Evolutionary conservation across 805 yeast species (phyloP).

Genomic region (Hanseniaspora clermontiae): DNA sequence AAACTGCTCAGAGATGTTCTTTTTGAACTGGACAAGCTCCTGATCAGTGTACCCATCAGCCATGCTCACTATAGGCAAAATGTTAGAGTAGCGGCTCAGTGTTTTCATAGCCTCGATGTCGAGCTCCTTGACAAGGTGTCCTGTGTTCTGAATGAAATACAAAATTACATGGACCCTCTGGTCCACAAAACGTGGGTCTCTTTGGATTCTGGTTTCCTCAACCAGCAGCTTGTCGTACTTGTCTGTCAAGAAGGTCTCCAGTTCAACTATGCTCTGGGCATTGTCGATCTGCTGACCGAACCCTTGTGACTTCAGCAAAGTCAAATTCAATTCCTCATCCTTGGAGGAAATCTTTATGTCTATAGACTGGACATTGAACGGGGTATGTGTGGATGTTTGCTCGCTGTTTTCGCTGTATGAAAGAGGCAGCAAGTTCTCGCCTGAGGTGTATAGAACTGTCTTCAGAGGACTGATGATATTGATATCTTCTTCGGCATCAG

Average conservation of each 20-base stretch:
- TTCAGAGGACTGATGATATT: slow-evolving; percentile 25
- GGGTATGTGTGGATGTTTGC: slow-evolving; percentile 14
- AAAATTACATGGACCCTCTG: slow-evolving; percentile 62
- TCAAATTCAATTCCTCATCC: slow-evolving; percentile 39
- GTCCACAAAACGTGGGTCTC: slow-evolving; percentile 75
- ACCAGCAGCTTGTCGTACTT: slow-evolving; percentile 69
- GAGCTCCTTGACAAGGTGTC: slow-evolving; percentile 65
- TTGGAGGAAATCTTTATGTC: slow-evolving; percentile 21
- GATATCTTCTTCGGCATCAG: slow-evolving; percentile 19
- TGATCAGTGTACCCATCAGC: slow-evolving; percentile 57
- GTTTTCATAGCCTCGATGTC: slow-evolving; percentile 62
- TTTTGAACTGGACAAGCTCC: slow-evolving; percentile 49
- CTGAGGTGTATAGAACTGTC: slow-evolving; percentile 45
- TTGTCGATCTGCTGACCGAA: slow-evolving; percentile 70
- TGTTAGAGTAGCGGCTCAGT: slow-evolving; percentile 58
- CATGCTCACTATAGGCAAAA: slow-evolving; percentile 56
- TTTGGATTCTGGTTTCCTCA: slow-evolving; percentile 73
- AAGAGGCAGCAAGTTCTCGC: slow-evolving; percentile 23
- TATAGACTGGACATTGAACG: slow-evolving; percentile 14
- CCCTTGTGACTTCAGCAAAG: slow-evolving; percentile 60
- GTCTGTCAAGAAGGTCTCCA: slow-evolving; percentile 54
- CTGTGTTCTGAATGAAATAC: slow-evolving; percentile 62
- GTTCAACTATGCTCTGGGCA: slow-evolving; percentile 51
- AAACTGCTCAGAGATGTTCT: slow-evolving; percentile 48
- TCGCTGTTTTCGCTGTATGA: background rate